phyloP scores from a whole-genome alignment of 345 rosid species.

The Populus alba region DNA sequence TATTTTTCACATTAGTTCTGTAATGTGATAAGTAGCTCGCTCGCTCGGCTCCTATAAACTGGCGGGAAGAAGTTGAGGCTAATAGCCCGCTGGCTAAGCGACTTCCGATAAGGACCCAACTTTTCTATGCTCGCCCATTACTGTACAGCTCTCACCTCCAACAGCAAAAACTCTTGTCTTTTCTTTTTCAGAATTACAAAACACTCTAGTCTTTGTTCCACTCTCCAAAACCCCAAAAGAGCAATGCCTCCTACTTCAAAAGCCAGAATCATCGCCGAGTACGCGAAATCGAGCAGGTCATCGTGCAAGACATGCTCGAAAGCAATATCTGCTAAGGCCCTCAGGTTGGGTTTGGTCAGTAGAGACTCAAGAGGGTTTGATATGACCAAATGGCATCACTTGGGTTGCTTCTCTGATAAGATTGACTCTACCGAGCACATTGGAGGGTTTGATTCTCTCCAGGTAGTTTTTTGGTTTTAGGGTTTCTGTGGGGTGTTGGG shows the following conservation, averaged over 20 bases:
- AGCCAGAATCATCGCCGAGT: constrained; percentile 56
- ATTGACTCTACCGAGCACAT: constrained; percentile 44
- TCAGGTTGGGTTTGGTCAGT: constrained; percentile 56
- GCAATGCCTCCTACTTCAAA: constrained; percentile 9
- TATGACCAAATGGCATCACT: constrained; percentile 76
- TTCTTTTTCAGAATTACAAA: background rate
- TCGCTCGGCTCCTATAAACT: background rate
- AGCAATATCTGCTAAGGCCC: constrained; percentile 44
- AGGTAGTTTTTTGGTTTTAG: constrained; percentile 34
- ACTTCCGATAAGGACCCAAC: background rate
- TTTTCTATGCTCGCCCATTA: background rate
- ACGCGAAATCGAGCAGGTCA: constrained; percentile 81
- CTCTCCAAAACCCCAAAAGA: background rate
- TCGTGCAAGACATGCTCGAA: constrained; percentile 69
- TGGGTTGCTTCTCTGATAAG: constrained; percentile 50
- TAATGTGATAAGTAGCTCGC: background rate
- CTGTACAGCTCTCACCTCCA: background rate
- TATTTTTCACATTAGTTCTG: background rate
- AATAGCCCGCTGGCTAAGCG: background rate
- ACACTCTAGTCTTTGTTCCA: background rate
- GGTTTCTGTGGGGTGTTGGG: background rate
- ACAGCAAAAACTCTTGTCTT: background rate
- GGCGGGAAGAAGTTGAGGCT: background rate
- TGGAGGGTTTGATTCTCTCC: constrained; percentile 53
- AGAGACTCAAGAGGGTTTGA: constrained; percentile 70